These are phyloP conservation scores for Zygosaccharomyces gambellarensis DNA, from an alignment of 805 yeast species.

Conservation along the genomic window DNA sequence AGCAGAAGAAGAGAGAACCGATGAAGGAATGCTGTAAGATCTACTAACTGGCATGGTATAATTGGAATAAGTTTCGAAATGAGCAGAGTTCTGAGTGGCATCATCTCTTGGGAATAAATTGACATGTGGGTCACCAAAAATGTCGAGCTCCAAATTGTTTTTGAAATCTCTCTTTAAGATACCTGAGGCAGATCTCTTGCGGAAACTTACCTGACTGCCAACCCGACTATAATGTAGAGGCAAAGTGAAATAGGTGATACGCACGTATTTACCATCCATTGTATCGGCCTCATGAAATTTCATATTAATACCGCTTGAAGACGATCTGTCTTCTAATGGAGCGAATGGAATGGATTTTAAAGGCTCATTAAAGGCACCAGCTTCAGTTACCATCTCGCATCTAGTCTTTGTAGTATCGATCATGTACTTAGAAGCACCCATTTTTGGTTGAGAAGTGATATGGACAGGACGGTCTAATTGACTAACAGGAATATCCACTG, in stretches of 20 bases:
- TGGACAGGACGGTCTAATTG: constrained; percentile 16
- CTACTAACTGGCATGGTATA: neutral
- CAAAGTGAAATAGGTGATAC: constrained; percentile 24
- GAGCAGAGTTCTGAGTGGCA: neutral
- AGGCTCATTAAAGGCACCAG: constrained; percentile 28
- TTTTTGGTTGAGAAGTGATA: constrained; percentile 20
- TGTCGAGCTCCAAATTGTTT: constrained; percentile 11
- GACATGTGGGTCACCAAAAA: constrained; percentile 3
- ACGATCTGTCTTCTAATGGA: constrained; percentile 25
- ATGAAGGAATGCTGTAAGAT: neutral
- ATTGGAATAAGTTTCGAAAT: neutral
- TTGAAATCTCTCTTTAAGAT: constrained; percentile 12
- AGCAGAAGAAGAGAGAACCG: neutral
- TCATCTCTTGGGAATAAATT: constrained; percentile 2
- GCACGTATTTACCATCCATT: constrained; percentile 29
- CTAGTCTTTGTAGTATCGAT: constrained; percentile 20
- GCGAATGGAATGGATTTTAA: constrained; percentile 21
- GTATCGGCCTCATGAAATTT: constrained; percentile 19
- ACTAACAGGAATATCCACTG: constrained; percentile 26
- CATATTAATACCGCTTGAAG: constrained; percentile 17
- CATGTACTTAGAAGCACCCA: constrained; percentile 11
- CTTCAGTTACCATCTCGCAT: constrained; percentile 23
- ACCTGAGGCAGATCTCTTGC: neutral
- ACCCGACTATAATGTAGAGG: constrained; percentile 12
- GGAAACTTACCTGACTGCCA: constrained; percentile 15